phyloP scores from a whole-genome alignment of 441 rosid species.

The Mallotus japonicus region DNA sequence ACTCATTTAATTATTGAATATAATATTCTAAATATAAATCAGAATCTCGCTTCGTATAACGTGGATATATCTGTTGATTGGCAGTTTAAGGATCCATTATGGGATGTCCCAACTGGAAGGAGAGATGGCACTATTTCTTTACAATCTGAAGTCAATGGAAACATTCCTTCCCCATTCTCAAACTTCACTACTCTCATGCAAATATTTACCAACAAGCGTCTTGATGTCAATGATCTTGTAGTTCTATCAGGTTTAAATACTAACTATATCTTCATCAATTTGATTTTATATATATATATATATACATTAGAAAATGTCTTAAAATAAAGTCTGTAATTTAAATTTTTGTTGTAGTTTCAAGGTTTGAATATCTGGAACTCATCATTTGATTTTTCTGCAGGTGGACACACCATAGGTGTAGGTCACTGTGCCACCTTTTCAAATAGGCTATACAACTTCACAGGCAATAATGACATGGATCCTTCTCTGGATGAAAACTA shows the following conservation, averaged over 20 bases:
- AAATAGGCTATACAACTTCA: constrained; percentile 29
- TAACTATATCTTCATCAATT: no score
- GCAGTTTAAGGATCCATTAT: constrained; percentile 40
- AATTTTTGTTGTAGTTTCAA: no score
- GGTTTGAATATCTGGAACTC: no score
- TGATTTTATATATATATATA: no score
- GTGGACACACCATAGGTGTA: constrained; percentile 54
- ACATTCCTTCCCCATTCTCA: constrained; percentile 47
- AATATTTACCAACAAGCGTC: constrained; percentile 41
- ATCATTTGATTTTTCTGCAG: constrained; percentile 18
- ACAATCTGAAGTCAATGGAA: constrained; percentile 35
- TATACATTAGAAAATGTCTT: no score
- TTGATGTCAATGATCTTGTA: constrained; percentile 53
- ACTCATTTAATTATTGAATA: no score
- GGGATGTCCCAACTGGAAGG: constrained; percentile 59
- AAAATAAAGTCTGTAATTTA: no score
- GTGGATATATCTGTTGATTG: no score
- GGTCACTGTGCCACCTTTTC: constrained; percentile 25
- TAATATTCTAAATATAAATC: no score
- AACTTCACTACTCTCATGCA: constrained; percentile 45
- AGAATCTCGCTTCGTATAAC: no score
- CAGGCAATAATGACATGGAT: constrained; percentile 15
- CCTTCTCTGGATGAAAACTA: constrained; percentile 22
- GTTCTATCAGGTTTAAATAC: constrained; percentile 46
- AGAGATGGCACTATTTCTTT: constrained; percentile 53